Conservation (phyloP, 257 asterid species). For the Rehmannia glutinosa region DNA sequence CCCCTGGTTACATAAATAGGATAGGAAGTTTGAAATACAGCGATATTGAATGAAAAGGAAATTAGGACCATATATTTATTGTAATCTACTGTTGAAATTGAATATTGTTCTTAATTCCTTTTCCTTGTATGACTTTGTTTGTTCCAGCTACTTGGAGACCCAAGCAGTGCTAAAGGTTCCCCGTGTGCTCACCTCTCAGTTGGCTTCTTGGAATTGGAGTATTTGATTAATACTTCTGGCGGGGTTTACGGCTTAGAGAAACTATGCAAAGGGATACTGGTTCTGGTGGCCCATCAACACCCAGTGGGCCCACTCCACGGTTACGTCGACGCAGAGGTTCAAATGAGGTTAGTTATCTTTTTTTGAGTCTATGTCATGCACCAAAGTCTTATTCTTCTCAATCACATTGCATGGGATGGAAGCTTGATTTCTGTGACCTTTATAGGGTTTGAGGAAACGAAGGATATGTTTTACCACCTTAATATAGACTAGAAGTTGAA, state of each 20-base stretch:
- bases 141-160: constrained; percentile 3
- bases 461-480: not conserved
- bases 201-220: constrained; percentile 6
- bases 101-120: not conserved
- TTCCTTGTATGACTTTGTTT: constrained; percentile 13
- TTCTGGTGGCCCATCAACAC: constrained; percentile 40
- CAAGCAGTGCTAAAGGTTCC: not conserved
- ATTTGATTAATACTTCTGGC: not conserved
- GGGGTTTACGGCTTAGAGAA: constrained; percentile 15
- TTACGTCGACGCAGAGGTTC: constrained; percentile 76
- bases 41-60: not conserved
- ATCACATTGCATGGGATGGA: not conserved
- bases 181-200: not conserved
- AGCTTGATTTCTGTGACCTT: too few relatives aligned
- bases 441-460: not conserved
- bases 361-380: not conserved
- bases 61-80: not conserved
- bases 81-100: not conserved
- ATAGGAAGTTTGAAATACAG: not conserved
- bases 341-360: constrained; percentile 56
- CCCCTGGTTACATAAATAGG: not conserved
- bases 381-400: not conserved
- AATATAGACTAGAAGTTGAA: not conserved
- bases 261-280: constrained; percentile 68
- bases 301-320: constrained; percentile 42